phyloP scores from a whole-genome alignment of 192 early-diverging fungal genomes.

The Ramicandelaber brevisporus region DNA sequence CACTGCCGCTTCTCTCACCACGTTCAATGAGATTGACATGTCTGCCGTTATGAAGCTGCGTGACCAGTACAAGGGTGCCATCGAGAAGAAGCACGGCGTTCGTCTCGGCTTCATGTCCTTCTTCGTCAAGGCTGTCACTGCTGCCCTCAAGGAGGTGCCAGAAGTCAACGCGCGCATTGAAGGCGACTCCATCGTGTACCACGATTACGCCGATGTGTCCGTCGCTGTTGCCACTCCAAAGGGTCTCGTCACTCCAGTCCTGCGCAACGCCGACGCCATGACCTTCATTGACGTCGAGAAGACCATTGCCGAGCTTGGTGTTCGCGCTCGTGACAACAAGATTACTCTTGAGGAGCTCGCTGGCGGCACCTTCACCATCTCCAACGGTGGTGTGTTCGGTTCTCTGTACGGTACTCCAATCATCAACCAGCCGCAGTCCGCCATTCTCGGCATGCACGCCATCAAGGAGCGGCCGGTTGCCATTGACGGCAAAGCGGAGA shows the following conservation, averaged over 20 bases:
- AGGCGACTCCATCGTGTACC: constrained; percentile 73
- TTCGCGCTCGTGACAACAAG: constrained; percentile 76
- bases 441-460: constrained; percentile 96
- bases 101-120: constrained; percentile 98
- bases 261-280: constrained; percentile 75
- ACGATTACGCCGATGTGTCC: constrained; percentile 82
- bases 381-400: constrained; percentile 96
- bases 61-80: constrained; percentile 76
- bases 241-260: constrained; percentile 89
- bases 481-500: constrained; percentile 75
- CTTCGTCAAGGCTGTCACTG: constrained; percentile 76
- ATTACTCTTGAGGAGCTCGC: constrained; percentile 96
- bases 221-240: constrained; percentile 97
- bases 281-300: constrained; percentile 77
- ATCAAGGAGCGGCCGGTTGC: constrained; percentile 92
- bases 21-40: constrained; percentile 99
- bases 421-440: constrained; percentile 92
- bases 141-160: constrained; percentile 72
- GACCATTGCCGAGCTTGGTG: constrained; percentile 64
- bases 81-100: constrained; percentile 80
- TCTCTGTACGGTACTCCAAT: constrained; percentile 95
- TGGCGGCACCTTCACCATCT: constrained; percentile 97
- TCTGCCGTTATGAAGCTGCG: constrained; percentile 79
- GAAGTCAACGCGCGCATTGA: constrained; percentile 89
- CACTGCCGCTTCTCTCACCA: constrained; percentile 87